Evolutionary conservation across 257 asterid species (phyloP), one percentile per base, ranked within the genome.

Genomic region (Jaltomata sinuosa): DNA sequence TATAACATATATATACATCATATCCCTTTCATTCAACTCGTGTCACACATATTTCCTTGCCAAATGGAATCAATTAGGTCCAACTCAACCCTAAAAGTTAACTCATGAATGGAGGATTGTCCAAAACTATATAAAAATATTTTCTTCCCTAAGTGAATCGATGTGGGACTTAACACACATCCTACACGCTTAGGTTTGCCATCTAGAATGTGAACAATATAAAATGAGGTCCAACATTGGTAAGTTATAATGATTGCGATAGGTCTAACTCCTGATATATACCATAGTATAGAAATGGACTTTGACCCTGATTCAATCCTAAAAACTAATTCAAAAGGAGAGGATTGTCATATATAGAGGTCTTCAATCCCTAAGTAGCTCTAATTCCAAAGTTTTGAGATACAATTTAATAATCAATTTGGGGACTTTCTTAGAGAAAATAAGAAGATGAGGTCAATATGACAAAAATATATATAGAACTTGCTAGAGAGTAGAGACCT

Each of bases 191-290:
- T 1, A 61, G 2, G 36, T 61, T 61, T 27, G 19, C 8, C 9
- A 61, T 2, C 4, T 27, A 0, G 0, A 11, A 9, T 12, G 1
- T 61, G 10, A 12, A 27, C 21, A 61, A 12, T 1, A 12, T 27
- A 61, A 12, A 9, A 27, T 25, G 1, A 3, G 5, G 2, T 6
- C 0, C 21, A 61, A 61, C 3, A 11, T 25, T 0, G 2, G 1
- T 61, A 61, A 14, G 11, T n/a, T n/a, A n/a, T 27, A 27, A 61
- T 61, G 19, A 25, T 4, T 5, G 18, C 19, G 1, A 61, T 57
- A 1, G 0, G 0, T 2, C 2, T 12, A 12, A 61, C 5, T 27
- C 21, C 21, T 27, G 3, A 11, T 25, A 27, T 7, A 11, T 25
- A 27, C 2, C 2, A 25, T 12, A 1, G 12, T 22, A 61, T 11